These are phyloP conservation scores for Colletotrichum brevisporum DNA, from an alignment of 2,329 filamentous ascomycete genomes.

Conservation along the genomic window DNA sequence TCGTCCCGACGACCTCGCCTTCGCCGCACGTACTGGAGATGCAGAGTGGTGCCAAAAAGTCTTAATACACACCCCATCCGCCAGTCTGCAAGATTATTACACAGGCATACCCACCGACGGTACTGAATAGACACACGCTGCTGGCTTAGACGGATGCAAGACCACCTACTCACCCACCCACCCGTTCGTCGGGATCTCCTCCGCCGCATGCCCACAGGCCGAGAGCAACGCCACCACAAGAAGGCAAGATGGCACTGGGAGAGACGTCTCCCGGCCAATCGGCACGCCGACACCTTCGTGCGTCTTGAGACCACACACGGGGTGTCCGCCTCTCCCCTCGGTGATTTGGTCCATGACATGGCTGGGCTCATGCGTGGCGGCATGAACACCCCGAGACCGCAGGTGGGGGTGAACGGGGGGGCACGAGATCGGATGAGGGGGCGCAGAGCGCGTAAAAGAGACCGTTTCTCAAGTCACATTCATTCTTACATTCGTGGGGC, in stretches of 20 bases:
- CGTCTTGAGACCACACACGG: no score
- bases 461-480: constrained; percentile 2
- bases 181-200: constrained; percentile 5
- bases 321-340: not conserved
- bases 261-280: not conserved
- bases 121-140: no score
- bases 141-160: no score
- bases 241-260: not conserved
- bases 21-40: no score
- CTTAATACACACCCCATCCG: no score
- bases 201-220: not conserved
- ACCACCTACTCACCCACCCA: not conserved
- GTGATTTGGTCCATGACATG: not conserved
- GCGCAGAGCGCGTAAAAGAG: not conserved
- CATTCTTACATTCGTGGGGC: constrained; percentile 22
- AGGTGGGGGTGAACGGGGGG: not conserved
- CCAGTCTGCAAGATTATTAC: no score
- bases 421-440: not conserved
- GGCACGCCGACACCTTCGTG: not conserved
- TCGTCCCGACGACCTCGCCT: not conserved
- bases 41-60: no score
- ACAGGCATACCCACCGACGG: no score
- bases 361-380: not conserved
- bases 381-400: not conserved
- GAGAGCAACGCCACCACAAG: not conserved